Evolutionary conservation across 257 asterid genomes (phyloP).

Genomic region (Verbena officinalis): DNA sequence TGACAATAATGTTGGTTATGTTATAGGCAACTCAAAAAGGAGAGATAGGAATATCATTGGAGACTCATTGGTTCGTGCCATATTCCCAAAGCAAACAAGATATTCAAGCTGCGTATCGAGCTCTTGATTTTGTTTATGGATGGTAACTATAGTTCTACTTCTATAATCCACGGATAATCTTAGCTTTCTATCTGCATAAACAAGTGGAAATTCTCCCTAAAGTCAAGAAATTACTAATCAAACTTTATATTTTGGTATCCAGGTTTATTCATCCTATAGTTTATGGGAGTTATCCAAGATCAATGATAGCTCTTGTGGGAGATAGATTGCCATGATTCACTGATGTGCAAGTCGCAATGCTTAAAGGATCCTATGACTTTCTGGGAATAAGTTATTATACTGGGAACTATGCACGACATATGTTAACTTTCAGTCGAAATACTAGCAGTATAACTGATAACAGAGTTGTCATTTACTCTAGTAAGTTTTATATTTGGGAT

Average conservation of each 20-base stretch:
- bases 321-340: constrained; percentile 54
- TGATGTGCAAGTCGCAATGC: constrained; percentile 16
- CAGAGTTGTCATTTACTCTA: constrained; percentile 22
- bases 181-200: neutral
- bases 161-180: no score
- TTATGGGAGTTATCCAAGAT: no score
- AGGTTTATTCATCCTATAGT: constrained; percentile 55
- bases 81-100: constrained; percentile 38
- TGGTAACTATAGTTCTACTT: constrained; percentile 45
- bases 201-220: no score
- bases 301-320: constrained; percentile 41
- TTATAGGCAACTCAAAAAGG: constrained; percentile 65
- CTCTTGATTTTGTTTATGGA: constrained; percentile 61
- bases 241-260: neutral
- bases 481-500: constrained; percentile 36
- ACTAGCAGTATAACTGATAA: constrained; percentile 31
- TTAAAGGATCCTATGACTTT: no score
- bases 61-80: constrained; percentile 49
- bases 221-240: neutral
- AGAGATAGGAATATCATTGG: constrained; percentile 51
- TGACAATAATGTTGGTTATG: no score
- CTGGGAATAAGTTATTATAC: no score
- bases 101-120: constrained; percentile 49
- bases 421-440: constrained; percentile 21
- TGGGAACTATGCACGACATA: no score